A percentile compares a stretch with the other conserved stretches of the same genome.
Conservation (phyloP, 129 eudicot genomes). For the Flaveria brownii region DNA sequence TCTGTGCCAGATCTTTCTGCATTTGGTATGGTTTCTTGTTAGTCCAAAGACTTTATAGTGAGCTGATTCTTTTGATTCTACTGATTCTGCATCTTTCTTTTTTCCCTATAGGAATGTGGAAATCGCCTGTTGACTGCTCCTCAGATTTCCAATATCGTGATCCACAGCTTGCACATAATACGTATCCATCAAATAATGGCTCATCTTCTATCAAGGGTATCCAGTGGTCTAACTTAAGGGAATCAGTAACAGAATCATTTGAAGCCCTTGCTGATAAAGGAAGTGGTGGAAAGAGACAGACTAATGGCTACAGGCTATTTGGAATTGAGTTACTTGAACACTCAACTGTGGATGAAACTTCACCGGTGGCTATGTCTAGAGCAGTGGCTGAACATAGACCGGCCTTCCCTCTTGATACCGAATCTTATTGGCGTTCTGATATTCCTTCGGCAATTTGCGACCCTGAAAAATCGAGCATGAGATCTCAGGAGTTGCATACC, state of each 20-base stretch:
- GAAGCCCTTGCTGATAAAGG: constrained; percentile 50
- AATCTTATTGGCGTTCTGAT: constrained; percentile 61
- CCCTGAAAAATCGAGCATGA: constrained; percentile 71
- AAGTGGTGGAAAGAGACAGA: constrained; percentile 60
- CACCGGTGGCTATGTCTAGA: constrained; percentile 40
- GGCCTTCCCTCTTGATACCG: constrained; percentile 48
- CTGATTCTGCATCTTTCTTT: no score
- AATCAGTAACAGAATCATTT: constrained; percentile 52
- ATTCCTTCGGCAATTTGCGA: constrained; percentile 71
- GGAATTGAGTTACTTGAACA: constrained; percentile 78
- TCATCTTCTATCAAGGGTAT: constrained; percentile 44
- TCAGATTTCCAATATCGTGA: constrained; percentile 51
- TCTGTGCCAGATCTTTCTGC: constrained; percentile 60
- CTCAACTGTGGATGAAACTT: constrained; percentile 51
- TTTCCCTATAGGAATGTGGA: constrained; percentile 64
- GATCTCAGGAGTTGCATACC: constrained; percentile 59
- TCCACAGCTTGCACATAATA: constrained; percentile 47
- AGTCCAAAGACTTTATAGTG: not conserved
- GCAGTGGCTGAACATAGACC: constrained; percentile 48
- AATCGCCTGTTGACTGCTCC: constrained; percentile 57
- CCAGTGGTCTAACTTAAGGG: constrained; percentile 61
- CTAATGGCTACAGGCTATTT: constrained; percentile 76
- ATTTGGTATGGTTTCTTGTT: constrained; percentile 42
- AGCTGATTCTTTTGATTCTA: not conserved
- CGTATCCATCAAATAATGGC: constrained; percentile 56